Conservation (phyloP, 176 grass and related monocot species). For the Oryza australiensis region DNA sequence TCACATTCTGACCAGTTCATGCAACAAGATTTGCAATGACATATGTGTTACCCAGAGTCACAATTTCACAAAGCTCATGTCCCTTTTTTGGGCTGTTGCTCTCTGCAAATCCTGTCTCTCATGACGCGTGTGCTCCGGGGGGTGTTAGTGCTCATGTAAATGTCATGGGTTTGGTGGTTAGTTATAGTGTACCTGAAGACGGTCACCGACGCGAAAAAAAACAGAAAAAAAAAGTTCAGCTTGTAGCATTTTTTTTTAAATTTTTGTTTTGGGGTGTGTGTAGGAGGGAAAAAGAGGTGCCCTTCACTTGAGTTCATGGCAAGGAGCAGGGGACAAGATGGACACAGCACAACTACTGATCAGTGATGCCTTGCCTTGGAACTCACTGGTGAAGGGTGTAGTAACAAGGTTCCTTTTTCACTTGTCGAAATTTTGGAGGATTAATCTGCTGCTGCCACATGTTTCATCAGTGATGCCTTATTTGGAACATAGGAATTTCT, state of each 20-base stretch:
- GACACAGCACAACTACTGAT: slow-evolving; percentile 12
- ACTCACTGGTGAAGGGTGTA: slow-evolving; percentile 25
- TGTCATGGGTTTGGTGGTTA: slow-evolving; percentile 35
- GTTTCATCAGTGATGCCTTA: neutral
- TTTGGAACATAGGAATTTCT: too few species aligned
- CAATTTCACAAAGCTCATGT: neutral
- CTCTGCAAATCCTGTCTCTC: slow-evolving; percentile 25
- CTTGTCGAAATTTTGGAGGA: neutral
- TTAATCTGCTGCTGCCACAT: neutral
- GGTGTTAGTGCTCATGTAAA: slow-evolving; percentile 58
- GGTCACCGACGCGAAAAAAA: slow-evolving; percentile 8
- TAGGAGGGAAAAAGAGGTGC: neutral
- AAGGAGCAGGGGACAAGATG: slow-evolving; percentile 5
- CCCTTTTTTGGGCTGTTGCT: slow-evolving; percentile 25
- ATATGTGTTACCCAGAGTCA: slow-evolving; percentile 7
- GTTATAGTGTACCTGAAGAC: slow-evolving; percentile 3
- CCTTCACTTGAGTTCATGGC: slow-evolving; percentile 47
- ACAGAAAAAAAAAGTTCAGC: neutral
- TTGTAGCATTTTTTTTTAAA: too few species aligned
- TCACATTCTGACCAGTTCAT: neutral
- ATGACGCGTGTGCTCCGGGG: slow-evolving; percentile 42
- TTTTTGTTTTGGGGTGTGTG: neutral
- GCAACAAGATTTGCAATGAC: slow-evolving; percentile 29
- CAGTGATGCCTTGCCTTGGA: slow-evolving; percentile 40
- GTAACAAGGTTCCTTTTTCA: neutral